Evolutionary conservation across 345 rosid genomes (phyloP), one percentile per base, ranked within the genome.

Genomic region (Hibiscus mutabilis): DNA sequence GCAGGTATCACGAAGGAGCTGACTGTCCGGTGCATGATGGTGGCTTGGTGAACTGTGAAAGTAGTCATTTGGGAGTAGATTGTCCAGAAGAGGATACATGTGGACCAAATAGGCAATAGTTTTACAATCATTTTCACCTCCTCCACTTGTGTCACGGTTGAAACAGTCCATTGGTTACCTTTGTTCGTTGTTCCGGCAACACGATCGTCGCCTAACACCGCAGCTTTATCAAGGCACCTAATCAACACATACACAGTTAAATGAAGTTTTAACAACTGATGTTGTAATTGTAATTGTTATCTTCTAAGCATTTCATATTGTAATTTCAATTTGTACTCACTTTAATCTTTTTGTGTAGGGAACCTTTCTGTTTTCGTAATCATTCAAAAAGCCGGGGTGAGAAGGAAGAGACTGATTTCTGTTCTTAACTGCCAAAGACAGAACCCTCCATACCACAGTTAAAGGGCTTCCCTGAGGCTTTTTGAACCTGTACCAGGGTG

Each of bases 1-100:
- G 97, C 52, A 31, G 98, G 97, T 69, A 93, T 49, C 2, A 47
- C 35, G 47, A 89, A 79, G 33, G 85, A 81, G 4, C 97, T 86
- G 15, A 93, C 29, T 61, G 72, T 78, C 56, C 93, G 72, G 69
- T 89, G 69, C 98, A 91, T 93, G 75, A 83, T 69, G 18, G 89
- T 82, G 3, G 96, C 98, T 80, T 93, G 97, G 69, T 91, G 92
- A 9, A 91, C 75, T 19, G 96, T 89, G 82, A 93, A 93, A 18
- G 98, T 93, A 3, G 87, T 91, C 97, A 93, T 93, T 65, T 93
- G 98, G 12, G 98, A 91, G 76, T 93, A 93, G 59, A 91, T 80
- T 44, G 98, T 91, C 98, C 97, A 93, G 74, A 91, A 93, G 35
- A 93, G 87, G 76, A 91, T 91, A 74, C 92, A 84, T 1, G 98